Conservation (phyloP, 345 rosid genomes). For the Dovyalis caffra region DNA sequence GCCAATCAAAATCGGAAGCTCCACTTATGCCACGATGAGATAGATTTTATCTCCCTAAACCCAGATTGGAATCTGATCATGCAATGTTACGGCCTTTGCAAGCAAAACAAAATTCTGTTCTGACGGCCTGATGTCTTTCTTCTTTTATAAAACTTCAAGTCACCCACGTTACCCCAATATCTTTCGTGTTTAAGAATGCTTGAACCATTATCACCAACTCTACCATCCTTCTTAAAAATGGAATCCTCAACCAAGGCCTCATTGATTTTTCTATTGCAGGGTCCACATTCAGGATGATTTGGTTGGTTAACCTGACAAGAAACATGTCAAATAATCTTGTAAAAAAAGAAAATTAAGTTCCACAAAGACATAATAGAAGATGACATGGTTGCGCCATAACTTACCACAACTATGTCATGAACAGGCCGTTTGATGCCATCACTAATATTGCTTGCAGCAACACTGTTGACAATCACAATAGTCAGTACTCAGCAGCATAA, state of each 20-base stretch:
- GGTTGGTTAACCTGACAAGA: slow-evolving; percentile 4
- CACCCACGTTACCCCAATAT: not conserved
- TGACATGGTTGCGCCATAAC: not conserved
- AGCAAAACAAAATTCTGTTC: not conserved
- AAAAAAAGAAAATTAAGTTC: not conserved
- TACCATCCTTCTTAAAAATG: not conserved
- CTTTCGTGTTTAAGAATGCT: not conserved
- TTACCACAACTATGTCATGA: not conserved
- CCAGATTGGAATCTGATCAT: not conserved
- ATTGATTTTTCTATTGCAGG: not conserved
- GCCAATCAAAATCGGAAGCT: not conserved
- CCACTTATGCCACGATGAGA: not conserved
- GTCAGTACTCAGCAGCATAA: slow-evolving; percentile 1
- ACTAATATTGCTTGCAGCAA: not conserved
- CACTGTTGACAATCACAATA: slow-evolving; percentile 6
- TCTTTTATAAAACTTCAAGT: slow-evolving; percentile 16
- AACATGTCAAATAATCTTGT: not conserved
- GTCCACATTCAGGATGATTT: not conserved
- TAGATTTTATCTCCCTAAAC: not conserved
- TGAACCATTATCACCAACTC: not conserved
- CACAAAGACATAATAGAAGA: not conserved
- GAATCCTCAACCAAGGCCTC: slow-evolving; percentile 11
- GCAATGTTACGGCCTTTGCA: too few relatives aligned
- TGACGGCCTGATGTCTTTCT: slow-evolving; percentile 6
- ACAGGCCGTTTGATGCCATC: not conserved